These are phyloP conservation scores for Suhomyces terraborum DNA, from an alignment of 1,139 yeast genomes.

Conservation along the genomic window DNA sequence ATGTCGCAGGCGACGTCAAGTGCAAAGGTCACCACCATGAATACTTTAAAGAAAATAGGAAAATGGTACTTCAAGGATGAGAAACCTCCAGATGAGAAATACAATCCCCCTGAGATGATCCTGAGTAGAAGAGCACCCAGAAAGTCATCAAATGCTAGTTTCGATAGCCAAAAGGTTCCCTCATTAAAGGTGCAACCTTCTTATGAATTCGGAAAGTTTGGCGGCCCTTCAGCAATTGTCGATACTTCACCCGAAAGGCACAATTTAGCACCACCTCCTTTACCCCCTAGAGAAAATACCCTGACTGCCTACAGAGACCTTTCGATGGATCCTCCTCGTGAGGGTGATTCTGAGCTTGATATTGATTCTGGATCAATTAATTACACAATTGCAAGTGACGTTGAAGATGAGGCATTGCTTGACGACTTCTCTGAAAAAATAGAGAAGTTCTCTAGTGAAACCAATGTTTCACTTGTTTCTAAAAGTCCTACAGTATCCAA, in stretches of 20 bases:
- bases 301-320: neutral
- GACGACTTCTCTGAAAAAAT: slow-evolving; percentile 12
- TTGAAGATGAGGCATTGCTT: slow-evolving; percentile 10
- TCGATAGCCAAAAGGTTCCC: slow-evolving; percentile 4
- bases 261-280: slow-evolving; percentile 1
- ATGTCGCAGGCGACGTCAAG: slow-evolving; percentile 6
- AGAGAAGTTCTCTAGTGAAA: slow-evolving; percentile 7
- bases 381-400: slow-evolving; percentile 8
- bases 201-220: slow-evolving; percentile 18
- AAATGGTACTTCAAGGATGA: slow-evolving; percentile 66
- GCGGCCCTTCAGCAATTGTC: neutral
- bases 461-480: slow-evolving; percentile 2
- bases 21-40: slow-evolving; percentile 19
- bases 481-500: slow-evolving; percentile 8
- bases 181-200: slow-evolving; percentile 15
- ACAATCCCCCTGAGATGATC: slow-evolving; percentile 68
- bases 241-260: slow-evolving; percentile 1
- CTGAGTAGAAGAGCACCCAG: slow-evolving; percentile 51
- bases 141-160: slow-evolving; percentile 17
- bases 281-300: slow-evolving; percentile 6
- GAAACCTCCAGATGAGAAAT: slow-evolving; percentile 26
- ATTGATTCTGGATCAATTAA: slow-evolving; percentile 6
- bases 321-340: neutral
- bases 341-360: slow-evolving; percentile 1
- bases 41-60: slow-evolving; percentile 61